Conservation (phyloP, 345 rosid genomes). For the Clausena lansium region DNA sequence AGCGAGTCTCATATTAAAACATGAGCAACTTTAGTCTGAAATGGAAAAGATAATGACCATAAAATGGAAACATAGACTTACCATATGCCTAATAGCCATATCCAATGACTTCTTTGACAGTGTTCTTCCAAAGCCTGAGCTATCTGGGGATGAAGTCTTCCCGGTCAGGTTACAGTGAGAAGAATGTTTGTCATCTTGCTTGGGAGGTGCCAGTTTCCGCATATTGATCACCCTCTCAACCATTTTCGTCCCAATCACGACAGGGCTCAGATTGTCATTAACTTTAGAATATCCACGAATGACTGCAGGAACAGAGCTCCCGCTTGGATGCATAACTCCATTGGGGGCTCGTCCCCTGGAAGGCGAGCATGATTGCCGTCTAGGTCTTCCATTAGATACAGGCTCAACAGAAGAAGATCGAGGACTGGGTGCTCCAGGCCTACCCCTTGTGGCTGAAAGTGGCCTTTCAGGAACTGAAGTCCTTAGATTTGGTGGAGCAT, state of each 20-base stretch:
- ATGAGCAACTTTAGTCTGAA: constrained; percentile 1
- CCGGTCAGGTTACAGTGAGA: constrained; percentile 70
- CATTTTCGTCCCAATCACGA: constrained; percentile 83
- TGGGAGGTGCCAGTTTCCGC: constrained; percentile 86
- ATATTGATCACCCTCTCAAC: constrained; percentile 95
- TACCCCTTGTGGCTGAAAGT: constrained; percentile 87
- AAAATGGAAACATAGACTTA: constrained; percentile 27
- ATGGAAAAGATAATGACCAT: neutral
- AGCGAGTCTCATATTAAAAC: neutral
- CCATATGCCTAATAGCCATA: constrained; percentile 99
- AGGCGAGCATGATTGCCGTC: constrained; percentile 96
- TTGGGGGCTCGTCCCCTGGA: constrained; percentile 77
- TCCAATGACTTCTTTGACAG: constrained; percentile 97
- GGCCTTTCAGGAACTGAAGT: constrained; percentile 87
- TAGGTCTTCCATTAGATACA: constrained; percentile 57
- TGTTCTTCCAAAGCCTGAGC: constrained; percentile 87
- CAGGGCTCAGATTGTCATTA: constrained; percentile 83
- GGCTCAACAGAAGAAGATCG: constrained; percentile 90
- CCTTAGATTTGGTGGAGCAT: constrained; percentile 95
- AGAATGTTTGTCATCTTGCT: constrained; percentile 73
- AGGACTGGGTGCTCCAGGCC: constrained; percentile 91
- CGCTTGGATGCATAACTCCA: constrained; percentile 62
- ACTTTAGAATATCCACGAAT: constrained; percentile 62
- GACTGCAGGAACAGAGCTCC: constrained; percentile 89
- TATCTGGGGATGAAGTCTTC: constrained; percentile 87